Evolutionary conservation across 768 basidiomycete species (phyloP), one percentile per base, ranked within the genome.

Genomic region (Leccinum olivaceopallidum): DNA sequence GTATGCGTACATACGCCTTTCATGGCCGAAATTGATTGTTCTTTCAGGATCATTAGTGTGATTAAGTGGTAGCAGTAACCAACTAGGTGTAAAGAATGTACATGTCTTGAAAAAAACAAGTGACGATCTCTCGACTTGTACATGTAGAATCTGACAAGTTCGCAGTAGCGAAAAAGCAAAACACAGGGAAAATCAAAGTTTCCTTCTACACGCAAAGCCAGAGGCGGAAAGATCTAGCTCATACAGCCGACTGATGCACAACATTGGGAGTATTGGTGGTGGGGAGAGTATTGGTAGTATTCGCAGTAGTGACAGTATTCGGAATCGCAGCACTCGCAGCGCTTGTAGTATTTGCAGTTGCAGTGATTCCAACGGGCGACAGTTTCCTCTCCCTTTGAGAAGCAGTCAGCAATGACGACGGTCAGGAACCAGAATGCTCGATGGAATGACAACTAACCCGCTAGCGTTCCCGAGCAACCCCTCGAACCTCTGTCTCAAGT

Each of bases 401-500:
- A 42, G 5, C 22, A 12, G 2, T 63, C 6, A 65, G 60, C 53
- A 18, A 58, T 16, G 20, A 47, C 18, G 24, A 18, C 13, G n/a
- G 9, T 4, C n/a, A 30, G 34, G 53, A 7, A 16, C 22, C 2
- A 4, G 20, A n/a, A 50, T 8, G 34, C 18, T 18, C 4, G 14
- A 53, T 6, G 0, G 13, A 20, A 55, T 5, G 0, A n/a, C 7
- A 18, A 62, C 73, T 24, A 60, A 74, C 71, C 63, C 68, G 5
- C 60, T 60, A 7, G 56, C 49, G 10, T 72, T 71, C n/a, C 69
- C 71, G 1, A 76, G 65, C 2, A 72, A 53, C 12, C 69, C 69
- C 55, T 75, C 75, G 9, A 76, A 71, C 14, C 65, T 61, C 49
- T 62, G 52, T 62, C 75, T 63, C 36, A 71, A 16, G 0, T 61